phyloP scores from a whole-genome alignment of 805 yeast genomes.

The Candida montana region DNA sequence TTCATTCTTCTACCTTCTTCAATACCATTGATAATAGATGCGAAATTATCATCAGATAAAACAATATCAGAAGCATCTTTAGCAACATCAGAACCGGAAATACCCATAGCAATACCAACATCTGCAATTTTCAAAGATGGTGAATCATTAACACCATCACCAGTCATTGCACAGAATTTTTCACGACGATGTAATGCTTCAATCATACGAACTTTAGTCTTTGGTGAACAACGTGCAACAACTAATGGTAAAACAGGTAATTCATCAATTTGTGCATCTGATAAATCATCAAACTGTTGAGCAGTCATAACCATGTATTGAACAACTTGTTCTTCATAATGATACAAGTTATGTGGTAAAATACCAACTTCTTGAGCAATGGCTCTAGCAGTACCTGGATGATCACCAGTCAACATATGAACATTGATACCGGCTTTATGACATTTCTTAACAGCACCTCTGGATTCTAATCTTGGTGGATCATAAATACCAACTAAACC shows the following conservation, averaged over 20 bases:
- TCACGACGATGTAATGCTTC: conserved; percentile 65
- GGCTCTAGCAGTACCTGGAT: conserved; percentile 71
- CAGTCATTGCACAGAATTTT: conserved; percentile 73
- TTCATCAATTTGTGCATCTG: conserved; percentile 55
- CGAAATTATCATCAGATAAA: conserved; percentile 70
- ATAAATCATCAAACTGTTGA: conserved; percentile 56
- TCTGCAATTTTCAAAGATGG: conserved; percentile 73
- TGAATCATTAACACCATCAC: conserved; percentile 81
- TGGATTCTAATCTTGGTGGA: conserved; percentile 71
- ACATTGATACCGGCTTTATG: conserved; percentile 74
- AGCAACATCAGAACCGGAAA: conserved; percentile 80
- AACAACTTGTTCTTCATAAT: conserved; percentile 51
- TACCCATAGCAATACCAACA: conserved; percentile 82
- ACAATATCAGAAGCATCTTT: conserved; percentile 78
- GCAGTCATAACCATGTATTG: conserved; percentile 74
- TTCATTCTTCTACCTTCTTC: conserved; percentile 82
- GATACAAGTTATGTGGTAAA: conserved; percentile 54
- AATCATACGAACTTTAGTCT: conserved; percentile 75
- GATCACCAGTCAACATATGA: conserved; percentile 81
- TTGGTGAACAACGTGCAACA: conserved; percentile 80
- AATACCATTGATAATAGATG: conserved; percentile 70
- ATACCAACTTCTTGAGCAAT: conserved; percentile 81
- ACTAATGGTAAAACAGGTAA: conserved; percentile 69
- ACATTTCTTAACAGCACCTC: conserved; percentile 57
- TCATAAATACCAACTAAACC: conserved; percentile 78